Base-by-base conservation (phyloP, 345 rosid species). In the Camelina sativa region DNA sequence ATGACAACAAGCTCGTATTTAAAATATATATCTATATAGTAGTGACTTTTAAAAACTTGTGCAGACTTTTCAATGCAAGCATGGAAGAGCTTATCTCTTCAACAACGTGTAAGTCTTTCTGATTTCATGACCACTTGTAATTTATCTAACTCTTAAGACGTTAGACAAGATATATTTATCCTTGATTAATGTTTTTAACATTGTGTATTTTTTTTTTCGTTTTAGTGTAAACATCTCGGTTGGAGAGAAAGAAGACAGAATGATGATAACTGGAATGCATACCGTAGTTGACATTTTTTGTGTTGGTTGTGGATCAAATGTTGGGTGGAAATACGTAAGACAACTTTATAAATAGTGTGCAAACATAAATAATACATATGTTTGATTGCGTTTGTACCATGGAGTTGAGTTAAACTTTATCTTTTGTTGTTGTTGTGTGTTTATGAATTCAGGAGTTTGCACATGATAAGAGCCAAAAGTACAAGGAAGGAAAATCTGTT, bases 321-420 rank as follows among this genome's bases (percentile, higher is more conserved):
- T 95, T 16, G 99, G 97, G 50, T 95, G 97, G 99, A 92, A 83
- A 92, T 95, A 95, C 50, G 97, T 95, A 88, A 95, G 90, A 37
- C 23, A 5, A 82, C 64, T 34, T 40, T 7, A 20, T 1, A 34
- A 34, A 1, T 40, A 30, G 48, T n/a, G 59, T 67, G 8, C 59
- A 20, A 43, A 52, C 11, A 62, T 9, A 38, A 44, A 11, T 32
- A 0, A 34, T 34, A 2, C 7, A 13, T 1, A 44, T 22, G 65
- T 65, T 47, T 9, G 16, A 38, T 54, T 65, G 20, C 35, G 11
- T 65, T 52, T n/a, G 19, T 15, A 13, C 37, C 40, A 56, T 7
- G 38, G 61, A 19, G 23, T n/a, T 34, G 50, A 59, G 30, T 28
- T 28, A 16, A 34, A 1, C 12, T 32, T 38, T 37, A 8, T 54